Evolutionary conservation across 306 rosid genomes (phyloP).

Genomic region (Mucuna pruriens): DNA sequence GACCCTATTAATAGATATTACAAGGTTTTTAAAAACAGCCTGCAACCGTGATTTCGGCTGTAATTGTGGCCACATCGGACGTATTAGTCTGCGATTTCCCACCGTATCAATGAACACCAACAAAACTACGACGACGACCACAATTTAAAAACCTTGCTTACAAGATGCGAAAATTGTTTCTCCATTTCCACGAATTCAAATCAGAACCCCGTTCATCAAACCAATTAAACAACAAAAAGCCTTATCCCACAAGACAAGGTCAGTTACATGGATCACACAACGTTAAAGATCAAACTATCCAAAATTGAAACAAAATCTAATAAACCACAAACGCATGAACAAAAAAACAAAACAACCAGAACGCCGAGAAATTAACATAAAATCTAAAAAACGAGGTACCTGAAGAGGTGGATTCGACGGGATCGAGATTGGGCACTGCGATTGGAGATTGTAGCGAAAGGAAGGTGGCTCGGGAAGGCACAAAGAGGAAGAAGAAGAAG

Average conservation of each 20-base stretch:
- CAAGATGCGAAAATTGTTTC: not conserved
- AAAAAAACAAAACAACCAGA: not conserved
- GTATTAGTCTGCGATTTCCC: too few relatives aligned
- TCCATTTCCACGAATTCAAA: slow-evolving; percentile 5
- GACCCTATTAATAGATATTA: not conserved
- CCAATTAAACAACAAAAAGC: not conserved
- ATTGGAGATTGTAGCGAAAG: slow-evolving; percentile 58
- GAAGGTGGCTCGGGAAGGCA: slow-evolving; percentile 52
- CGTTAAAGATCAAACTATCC: not conserved
- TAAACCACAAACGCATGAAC: not conserved
- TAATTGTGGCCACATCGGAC: too few relatives aligned
- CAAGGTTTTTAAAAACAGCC: too few relatives aligned
- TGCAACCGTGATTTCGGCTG: too few relatives aligned
- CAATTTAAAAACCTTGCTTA: too few relatives aligned
- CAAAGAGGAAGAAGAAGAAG: slow-evolving; percentile 36
- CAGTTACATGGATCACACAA: not conserved
- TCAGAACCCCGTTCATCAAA: not conserved
- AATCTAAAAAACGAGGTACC: slow-evolving; percentile 41
- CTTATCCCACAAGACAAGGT: not conserved
- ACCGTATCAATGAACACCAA: too few relatives aligned
- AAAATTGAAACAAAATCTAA: not conserved
- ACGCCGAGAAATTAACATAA: not conserved
- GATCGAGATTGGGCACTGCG: slow-evolving; percentile 68
- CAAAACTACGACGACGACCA: too few relatives aligned
- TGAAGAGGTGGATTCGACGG: slow-evolving; percentile 62